Evolutionary conservation across 306 rosid species (phyloP).

Genomic region (Abrus pulchellus): DNA sequence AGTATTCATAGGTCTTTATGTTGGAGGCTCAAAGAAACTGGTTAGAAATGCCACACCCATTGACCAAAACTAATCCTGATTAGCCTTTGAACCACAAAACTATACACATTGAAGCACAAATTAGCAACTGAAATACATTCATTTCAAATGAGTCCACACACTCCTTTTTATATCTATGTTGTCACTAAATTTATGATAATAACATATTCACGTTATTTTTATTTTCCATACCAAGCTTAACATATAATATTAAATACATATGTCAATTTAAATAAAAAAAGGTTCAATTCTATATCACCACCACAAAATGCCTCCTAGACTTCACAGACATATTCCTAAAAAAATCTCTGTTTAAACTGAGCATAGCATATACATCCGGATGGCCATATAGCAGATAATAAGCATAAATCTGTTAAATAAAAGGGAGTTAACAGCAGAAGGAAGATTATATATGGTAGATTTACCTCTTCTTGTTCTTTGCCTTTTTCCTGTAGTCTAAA

Average conservation of each 20-base stretch:
- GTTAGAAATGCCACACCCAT: constrained; percentile 4
- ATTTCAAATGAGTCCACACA: background rate
- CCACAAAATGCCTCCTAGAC: constrained; percentile 25
- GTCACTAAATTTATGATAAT: constrained; percentile 29
- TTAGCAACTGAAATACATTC: constrained; percentile 4
- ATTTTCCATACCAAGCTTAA: constrained; percentile 22
- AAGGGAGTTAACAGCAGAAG: constrained; percentile 22
- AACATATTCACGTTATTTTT: background rate
- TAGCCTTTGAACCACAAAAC: constrained; percentile 6
- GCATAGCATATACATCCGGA: constrained; percentile 26
- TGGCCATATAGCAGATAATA: background rate
- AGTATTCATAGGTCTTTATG: background rate
- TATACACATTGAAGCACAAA: constrained; percentile 8
- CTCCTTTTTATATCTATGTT: constrained; percentile 7
- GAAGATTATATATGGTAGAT: constrained; percentile 25
- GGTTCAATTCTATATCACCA: constrained; percentile 12
- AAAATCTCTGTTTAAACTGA: constrained; percentile 1
- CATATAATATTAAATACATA: background rate
- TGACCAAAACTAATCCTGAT: background rate
- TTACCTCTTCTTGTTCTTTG: constrained; percentile 80
- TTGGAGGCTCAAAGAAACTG: constrained; percentile 33
- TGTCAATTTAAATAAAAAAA: constrained; percentile 18
- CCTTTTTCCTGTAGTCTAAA: constrained; percentile 74
- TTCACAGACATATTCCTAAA: constrained; percentile 28
- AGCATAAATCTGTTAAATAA: constrained; percentile 6